Base-by-base conservation (phyloP, 2,329 filamentous ascomycete genomes). In the Blumeria hordei region DNA sequence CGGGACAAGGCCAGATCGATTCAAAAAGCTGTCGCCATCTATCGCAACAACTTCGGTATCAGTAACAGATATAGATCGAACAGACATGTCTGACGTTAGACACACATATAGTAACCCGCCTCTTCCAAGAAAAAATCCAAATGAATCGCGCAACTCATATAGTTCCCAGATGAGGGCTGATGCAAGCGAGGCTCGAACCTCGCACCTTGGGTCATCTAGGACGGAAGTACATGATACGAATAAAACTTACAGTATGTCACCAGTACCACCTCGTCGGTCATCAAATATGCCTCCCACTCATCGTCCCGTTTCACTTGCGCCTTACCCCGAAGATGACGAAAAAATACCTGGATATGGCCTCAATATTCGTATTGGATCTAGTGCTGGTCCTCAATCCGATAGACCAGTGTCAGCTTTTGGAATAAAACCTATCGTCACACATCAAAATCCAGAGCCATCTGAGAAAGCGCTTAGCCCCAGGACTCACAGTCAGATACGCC, bases 271-370 rank as follows among this genome's bases (percentile, higher is more conserved):
- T 21, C 55, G 57, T 35, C 55, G 56, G 35, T 37, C 56, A 28
- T 33, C 18, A 37, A 43, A 57, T 18, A 16, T 16, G 8, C 41
- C 41, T 16, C 32, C 47, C 16, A 58, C 57, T 10, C 54, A 54
- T 28, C 55, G 62, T 34, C 60, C 62, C 21, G 57, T 58, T 3
- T 64, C 62, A 32, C 71, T 75, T 21, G 78, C 79, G 1, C 83
- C 83, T 1, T 88, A 88, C 61, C 83, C 83, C 0, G 73, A 80
- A 53, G 81, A 85, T 59, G 80, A 84, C 59, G 18, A 37, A 12
- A n/a, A 54, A 44, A 44, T 35, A 9, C 16, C 36, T 33, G 41
- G n/a, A 36, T 52, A 39, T 32, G 54, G 35, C 14, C 39, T 39
- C 18, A 37, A 35, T 3, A 57, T 45, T 32, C 60, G 67, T 57